Conservation (phyloP, 2,329 filamentous ascomycete species). For the Lizonia empirigonia region DNA sequence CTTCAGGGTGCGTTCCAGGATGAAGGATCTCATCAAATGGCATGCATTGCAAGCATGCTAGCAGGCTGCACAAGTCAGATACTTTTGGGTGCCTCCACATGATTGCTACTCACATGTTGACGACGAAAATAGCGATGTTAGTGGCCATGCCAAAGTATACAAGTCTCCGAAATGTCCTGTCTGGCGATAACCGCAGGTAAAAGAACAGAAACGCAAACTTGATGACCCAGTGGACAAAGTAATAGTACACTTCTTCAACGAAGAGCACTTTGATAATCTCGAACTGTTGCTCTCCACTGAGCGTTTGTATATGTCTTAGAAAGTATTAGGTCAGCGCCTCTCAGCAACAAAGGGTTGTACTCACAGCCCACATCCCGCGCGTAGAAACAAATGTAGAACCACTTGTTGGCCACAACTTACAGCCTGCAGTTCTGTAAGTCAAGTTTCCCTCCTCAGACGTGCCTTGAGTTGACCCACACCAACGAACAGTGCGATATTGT, state of each 20-base stretch:
- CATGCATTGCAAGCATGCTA: conserved; percentile 41
- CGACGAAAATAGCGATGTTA: conserved; percentile 33
- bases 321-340: background rate
- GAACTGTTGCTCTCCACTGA: conserved; percentile 8
- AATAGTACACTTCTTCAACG: conserved; percentile 41
- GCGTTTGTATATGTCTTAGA: background rate
- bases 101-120: conserved; percentile 25
- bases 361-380: conserved; percentile 30
- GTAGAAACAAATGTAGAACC: conserved; percentile 30
- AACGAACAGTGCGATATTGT: conserved; percentile 22
- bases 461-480: conserved; percentile 9
- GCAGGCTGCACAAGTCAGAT: conserved; percentile 15
- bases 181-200: conserved; percentile 39
- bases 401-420: conserved; percentile 26
- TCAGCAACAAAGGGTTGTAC: background rate
- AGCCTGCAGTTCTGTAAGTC: conserved; percentile 4
- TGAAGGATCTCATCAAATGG: conserved; percentile 40
- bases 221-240: conserved; percentile 39
- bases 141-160: conserved; percentile 34
- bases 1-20: conserved; percentile 29
- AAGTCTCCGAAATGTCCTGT: conserved; percentile 26
- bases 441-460: background rate
- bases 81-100: background rate
- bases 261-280: conserved; percentile 30
- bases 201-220: conserved; percentile 46